Conservation (phyloP, 371 early-diverging fungal genomes). For the Mortierella sp. region DNA sequence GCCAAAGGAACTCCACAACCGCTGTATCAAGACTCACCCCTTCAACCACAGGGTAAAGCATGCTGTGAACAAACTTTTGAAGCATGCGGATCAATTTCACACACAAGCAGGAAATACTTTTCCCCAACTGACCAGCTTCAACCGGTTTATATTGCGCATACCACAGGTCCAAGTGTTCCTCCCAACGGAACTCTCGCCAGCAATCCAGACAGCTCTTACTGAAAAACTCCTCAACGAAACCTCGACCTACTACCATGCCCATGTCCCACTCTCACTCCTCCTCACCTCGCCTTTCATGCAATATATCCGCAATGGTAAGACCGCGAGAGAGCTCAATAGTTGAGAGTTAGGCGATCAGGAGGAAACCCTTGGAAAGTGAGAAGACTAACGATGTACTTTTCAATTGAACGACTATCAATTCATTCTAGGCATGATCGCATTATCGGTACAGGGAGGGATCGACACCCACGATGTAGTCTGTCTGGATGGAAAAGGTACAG, state of each 20-base stretch:
- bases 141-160: too few relatives aligned
- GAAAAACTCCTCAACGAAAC: constrained; percentile 10
- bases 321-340: not conserved
- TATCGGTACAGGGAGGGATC: constrained; percentile 61
- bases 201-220: constrained; percentile 17
- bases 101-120: too few relatives aligned
- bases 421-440: constrained; percentile 43
- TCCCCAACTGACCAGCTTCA: too few relatives aligned
- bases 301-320: constrained; percentile 44
- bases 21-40: constrained; percentile 61
- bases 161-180: constrained; percentile 45
- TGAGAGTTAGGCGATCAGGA: not conserved
- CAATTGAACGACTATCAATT: not conserved
- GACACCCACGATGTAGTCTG: constrained; percentile 69
- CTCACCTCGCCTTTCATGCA: constrained; percentile 44
- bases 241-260: constrained; percentile 37
- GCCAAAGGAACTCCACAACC: constrained; percentile 44
- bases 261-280: constrained; percentile 38
- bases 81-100: too few relatives aligned
- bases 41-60: constrained; percentile 70
- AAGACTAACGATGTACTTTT: too few relatives aligned
- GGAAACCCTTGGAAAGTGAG: too few relatives aligned
- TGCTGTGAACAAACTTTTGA: too few relatives aligned
- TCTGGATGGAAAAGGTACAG: constrained; percentile 61
- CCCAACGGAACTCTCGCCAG: constrained; percentile 23